These are phyloP conservation scores for Boletus subparvulus DNA, from an alignment of 768 basidiomycete genomes.

Conservation along the genomic window DNA sequence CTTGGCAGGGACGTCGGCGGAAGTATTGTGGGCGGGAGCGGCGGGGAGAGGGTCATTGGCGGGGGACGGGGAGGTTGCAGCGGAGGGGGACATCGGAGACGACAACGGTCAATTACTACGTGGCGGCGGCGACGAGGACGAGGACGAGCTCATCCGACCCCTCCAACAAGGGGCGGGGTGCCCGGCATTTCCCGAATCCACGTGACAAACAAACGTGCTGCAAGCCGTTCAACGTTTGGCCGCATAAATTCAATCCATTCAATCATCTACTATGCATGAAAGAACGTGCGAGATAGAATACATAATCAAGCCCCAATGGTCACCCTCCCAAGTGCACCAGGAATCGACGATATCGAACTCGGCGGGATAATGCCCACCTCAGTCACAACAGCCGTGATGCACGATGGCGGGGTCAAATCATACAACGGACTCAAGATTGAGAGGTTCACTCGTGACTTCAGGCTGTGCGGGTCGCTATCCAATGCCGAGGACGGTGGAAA, in stretches of 20 bases:
- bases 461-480: constrained; percentile 13
- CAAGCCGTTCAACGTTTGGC: too few species aligned
- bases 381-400: constrained; percentile 94
- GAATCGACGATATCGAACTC: constrained; percentile 83
- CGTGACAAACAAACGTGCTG: constrained; percentile 22
- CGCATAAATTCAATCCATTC: too few species aligned
- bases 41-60: constrained; percentile 6
- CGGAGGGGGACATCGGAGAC: constrained; percentile 28
- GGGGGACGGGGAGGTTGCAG: constrained; percentile 5
- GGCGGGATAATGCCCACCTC: constrained; percentile 96
- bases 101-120: constrained; percentile 8
- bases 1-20: constrained; percentile 54
- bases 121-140: constrained; percentile 6
- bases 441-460: constrained; percentile 44
- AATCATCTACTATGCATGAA: too few species aligned
- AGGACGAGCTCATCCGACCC: constrained; percentile 10
- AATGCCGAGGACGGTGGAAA: constrained; percentile 19
- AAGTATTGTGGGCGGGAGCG: constrained; percentile 2
- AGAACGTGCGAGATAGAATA: not conserved
- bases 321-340: constrained; percentile 53
- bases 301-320: constrained; percentile 25
- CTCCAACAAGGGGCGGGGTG: constrained; percentile 2
- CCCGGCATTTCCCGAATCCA: constrained; percentile 17
- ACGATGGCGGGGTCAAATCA: constrained; percentile 88
- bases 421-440: constrained; percentile 87